Base-by-base conservation (phyloP, 352 stramenopile species). In the Phytophthora foliorum region DNA sequence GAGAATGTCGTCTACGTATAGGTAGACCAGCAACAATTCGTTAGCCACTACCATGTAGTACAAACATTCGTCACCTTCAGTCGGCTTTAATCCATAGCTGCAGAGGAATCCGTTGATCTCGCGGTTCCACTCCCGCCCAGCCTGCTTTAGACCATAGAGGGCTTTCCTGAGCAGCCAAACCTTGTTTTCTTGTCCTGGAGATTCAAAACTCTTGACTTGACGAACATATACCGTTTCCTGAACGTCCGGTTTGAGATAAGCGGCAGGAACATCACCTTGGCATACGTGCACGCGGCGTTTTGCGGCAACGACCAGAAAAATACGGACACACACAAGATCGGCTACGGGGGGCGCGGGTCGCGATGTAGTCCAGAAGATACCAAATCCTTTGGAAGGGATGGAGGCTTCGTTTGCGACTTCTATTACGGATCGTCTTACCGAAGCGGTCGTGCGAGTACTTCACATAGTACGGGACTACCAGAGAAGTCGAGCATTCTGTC, bases 1-100 rank as follows among this genome's bases (percentile, higher is more conserved):
- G 14, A 42, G 10, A n/a, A 61, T 52, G 29, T 52, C 53, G 39
- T 61, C 38, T 2, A 52, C 53, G 39, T 52, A 61, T 14, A 61
- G 25, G 31, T 39, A 61, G 6, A 61, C 38, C 16, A 51, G 25
- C 24, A 44, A 25, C 22, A 45, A 21, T 17, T 13, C 34, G 34
- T 13, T 41, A 13, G 34, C 34, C 10, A 41, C 34, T 4, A 6
- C 3, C 34, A 13, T 14, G 13, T 14, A 41, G 13, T 41, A 41
- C 4, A 59, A 24, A 38, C 22, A 59, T 17, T 11, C 34, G 14
- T 49, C 52, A 41, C 44, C 57, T 50, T 2, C 41, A 2, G 57
- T 56, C 0, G 45, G 0, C 14, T 27, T 48, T 0, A 64, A 21
- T 6, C 57, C 57, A 17, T 56, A 56, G 17, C 29, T 42, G 4